Base-by-base conservation (phyloP, 768 basidiomycete genomes). In the Boletus patriciae region DNA sequence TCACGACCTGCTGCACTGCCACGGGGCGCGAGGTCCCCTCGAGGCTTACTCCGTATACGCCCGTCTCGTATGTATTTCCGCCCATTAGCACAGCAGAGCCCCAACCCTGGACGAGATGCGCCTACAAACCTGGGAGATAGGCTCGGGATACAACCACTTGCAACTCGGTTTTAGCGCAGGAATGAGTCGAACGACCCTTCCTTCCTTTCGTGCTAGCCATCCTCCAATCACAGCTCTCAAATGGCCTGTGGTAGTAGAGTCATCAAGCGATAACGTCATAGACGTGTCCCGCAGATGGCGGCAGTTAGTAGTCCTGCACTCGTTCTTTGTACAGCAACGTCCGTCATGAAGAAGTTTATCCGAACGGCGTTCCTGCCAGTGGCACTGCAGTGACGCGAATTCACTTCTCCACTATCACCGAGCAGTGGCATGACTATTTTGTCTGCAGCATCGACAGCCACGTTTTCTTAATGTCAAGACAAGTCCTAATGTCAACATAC, bases 391-490 rank as follows among this genome's bases (percentile, higher is more conserved):
- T 64, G 62, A 52, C 60, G 47, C 57, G 43, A 62, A 48, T 40
- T 25, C 42, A 47, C 49, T 33, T 53, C 15, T 46, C 52, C 44
- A 50, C 50, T 52, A 16, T 69, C 63, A 46, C 58, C 62, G 57
- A 58, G 42, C 53, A 57, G 50, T 19, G 37, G 10, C 54, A 56
- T 33, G 49, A 58, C 34, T 13, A 29, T 52, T 53, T 54, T 34
- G 50, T 57, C 44, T 57, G 37, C 58, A 56, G 45, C 54, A 45
- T 57, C 47, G 50, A 44, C 44, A n/a, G 31, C 61, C 71, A 67
- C 70, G 63, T 67, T 69, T 71, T 67, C 51, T 59, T 62, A 41
- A 56, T 60, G 66, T 65, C 65, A 57, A 37, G 36, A 50, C 52
- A 55, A 31, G 45, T 58, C 56, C 49, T 40, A 57, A 48, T 52